Evolutionary conservation across 225 moss, liverwort and hornwort species (phyloP).

Genomic region (Marchantia polymorpha): DNA sequence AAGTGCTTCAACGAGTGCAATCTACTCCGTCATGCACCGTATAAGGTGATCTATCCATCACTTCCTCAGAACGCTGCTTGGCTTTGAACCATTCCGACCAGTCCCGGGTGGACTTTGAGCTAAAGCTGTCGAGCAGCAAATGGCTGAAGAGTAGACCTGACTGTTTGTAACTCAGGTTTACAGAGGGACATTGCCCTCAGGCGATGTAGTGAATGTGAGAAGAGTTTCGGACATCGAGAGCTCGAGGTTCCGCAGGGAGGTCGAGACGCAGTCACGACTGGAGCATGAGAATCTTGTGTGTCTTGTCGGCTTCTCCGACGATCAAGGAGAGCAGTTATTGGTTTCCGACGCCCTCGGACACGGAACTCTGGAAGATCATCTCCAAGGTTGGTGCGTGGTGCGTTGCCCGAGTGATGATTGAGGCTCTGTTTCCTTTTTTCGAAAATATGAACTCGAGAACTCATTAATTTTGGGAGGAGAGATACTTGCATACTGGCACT

Average conservation of each 20-base stretch:
- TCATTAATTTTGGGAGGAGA: no score
- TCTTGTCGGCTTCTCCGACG: conserved; percentile 5
- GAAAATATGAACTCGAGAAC: no score
- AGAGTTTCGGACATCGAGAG: neutral
- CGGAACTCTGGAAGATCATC: conserved; percentile 13
- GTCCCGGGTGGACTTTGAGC: neutral
- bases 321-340: conserved; percentile 13
- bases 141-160: neutral
- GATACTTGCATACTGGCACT: no score
- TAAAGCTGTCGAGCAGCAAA: neutral
- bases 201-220: conserved; percentile 9
- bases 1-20: conserved; percentile 4
- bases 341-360: neutral
- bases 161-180: neutral
- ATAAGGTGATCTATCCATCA: neutral
- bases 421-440: neutral
- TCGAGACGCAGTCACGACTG: neutral
- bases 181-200: conserved; percentile 6
- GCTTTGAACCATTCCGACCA: neutral
- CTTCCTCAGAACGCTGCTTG: neutral
- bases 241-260: neutral
- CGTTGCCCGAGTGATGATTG: neutral
- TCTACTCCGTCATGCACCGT: neutral
- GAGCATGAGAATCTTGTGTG: conserved; percentile 2
- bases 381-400: neutral